phyloP scores from a whole-genome alignment of 495 filamentous ascomycete genomes.

The Aspergillus kassunensis region DNA sequence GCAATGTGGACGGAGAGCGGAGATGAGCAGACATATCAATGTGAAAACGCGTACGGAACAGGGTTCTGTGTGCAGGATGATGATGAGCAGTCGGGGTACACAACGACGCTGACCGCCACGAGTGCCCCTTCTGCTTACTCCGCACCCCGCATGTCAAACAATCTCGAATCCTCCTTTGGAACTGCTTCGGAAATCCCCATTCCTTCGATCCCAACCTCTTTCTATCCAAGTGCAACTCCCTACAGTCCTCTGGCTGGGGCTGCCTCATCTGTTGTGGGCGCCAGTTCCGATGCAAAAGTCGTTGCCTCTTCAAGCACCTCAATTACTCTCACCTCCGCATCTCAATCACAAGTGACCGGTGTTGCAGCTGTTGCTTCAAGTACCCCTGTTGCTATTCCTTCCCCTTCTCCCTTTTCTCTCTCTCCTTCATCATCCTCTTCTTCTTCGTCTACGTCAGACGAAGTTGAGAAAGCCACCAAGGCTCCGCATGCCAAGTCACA shows the following conservation, averaged over 20 bases:
- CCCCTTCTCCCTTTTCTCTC: not conserved
- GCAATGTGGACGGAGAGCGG: constrained; percentile 58
- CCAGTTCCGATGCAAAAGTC: not conserved
- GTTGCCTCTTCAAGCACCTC: not conserved
- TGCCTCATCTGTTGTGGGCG: not conserved
- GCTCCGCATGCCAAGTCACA: not conserved
- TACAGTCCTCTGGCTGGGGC: constrained; percentile 21
- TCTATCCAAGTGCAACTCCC: constrained; percentile 48
- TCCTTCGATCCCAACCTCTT: constrained; percentile 51
- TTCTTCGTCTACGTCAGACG: not conserved
- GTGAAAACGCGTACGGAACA: constrained; percentile 47
- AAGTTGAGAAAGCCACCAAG: not conserved
- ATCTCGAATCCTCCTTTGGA: constrained; percentile 43
- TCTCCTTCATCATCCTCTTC: not conserved
- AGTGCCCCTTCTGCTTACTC: constrained; percentile 42
- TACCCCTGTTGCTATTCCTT: not conserved
- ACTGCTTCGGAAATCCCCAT: constrained; percentile 43
- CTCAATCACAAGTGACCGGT: not conserved
- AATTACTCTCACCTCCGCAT: not conserved
- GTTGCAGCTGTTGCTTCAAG: not conserved
- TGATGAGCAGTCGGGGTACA: constrained; percentile 22
- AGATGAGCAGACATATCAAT: constrained; percentile 39
- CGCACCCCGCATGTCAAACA: constrained; percentile 46
- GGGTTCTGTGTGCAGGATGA: constrained; percentile 43
- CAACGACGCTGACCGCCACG: constrained; percentile 32